Conservation (phyloP, 805 yeast species). For the Monosporozyma aquatica region DNA sequence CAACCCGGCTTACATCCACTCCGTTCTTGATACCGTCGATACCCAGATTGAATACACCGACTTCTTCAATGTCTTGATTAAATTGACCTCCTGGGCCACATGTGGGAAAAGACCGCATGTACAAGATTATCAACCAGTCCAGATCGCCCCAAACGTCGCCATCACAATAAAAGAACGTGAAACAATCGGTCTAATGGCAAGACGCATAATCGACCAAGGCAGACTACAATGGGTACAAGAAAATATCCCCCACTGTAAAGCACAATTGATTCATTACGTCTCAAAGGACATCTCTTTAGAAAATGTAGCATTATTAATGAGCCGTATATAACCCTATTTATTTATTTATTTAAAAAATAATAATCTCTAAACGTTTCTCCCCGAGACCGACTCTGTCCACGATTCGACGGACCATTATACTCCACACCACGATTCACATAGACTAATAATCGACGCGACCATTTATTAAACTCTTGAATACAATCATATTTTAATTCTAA, state of each 20-base stretch:
- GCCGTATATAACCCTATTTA: too few species aligned
- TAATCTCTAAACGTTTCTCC: slow-evolving; percentile 64
- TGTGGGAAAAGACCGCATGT: slow-evolving; percentile 47
- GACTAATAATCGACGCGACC: slow-evolving; percentile 83
- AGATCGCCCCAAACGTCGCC: slow-evolving; percentile 8
- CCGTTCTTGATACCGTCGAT: too few species aligned
- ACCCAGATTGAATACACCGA: too few species aligned
- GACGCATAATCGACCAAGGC: slow-evolving; percentile 69
- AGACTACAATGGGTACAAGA: slow-evolving; percentile 34
- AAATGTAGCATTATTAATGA: slow-evolving; percentile 53
- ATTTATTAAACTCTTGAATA: slow-evolving; percentile 82
- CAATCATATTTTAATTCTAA: slow-evolving; percentile 63
- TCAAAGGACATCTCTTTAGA: slow-evolving; percentile 53
- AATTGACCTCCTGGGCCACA: slow-evolving; percentile 84
- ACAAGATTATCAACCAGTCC: slow-evolving; percentile 29
- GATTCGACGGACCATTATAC: slow-evolving; percentile 42
- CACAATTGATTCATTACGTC: slow-evolving; percentile 51
- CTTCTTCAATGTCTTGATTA: slow-evolving; percentile 43
- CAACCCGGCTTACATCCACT: slow-evolving; percentile 20
- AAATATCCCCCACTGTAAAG: slow-evolving; percentile 35
- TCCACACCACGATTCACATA: slow-evolving; percentile 58
- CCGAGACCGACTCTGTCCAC: slow-evolving; percentile 36
- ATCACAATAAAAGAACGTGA: slow-evolving; percentile 43
- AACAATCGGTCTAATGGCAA: slow-evolving; percentile 53
- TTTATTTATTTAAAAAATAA: slow-evolving; percentile 67